A percentile compares a stretch with the other conserved stretches of the same genome.
Evolutionary conservation across 495 filamentous ascomycete species (phyloP).

Genomic region (Talaromyces adpressus): DNA sequence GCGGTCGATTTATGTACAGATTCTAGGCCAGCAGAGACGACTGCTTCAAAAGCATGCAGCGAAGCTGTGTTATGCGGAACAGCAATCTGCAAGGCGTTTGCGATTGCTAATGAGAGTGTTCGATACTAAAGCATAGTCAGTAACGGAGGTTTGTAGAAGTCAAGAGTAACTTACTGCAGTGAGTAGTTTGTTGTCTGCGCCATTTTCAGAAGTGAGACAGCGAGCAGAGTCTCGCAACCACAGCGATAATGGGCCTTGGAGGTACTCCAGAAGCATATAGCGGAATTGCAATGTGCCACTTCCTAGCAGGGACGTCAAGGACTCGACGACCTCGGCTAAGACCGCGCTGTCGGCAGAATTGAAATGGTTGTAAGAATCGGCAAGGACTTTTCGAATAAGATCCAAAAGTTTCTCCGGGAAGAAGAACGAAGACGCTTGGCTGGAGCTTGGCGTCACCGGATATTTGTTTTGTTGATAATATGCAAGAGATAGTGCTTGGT

Average conservation of each 20-base stretch:
- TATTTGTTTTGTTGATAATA: slow-evolving; percentile 16
- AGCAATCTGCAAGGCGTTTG: slow-evolving; percentile 29
- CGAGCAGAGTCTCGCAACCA: slow-evolving; percentile 28
- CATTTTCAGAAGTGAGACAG: slow-evolving; percentile 22
- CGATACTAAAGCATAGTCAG: slow-evolving; percentile 20
- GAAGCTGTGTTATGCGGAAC: slow-evolving; percentile 30
- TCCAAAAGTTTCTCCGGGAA: slow-evolving; percentile 24
- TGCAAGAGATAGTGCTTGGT: slow-evolving; percentile 27
- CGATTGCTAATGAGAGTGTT: slow-evolving; percentile 25
- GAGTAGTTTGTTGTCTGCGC: slow-evolving; percentile 27
- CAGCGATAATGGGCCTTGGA: slow-evolving; percentile 22
- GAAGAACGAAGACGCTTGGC: neutral
- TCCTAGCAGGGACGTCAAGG: slow-evolving; percentile 31
- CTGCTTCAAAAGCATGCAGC: slow-evolving; percentile 38
- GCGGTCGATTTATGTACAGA: slow-evolving; percentile 46
- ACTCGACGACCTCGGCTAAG: slow-evolving; percentile 32
- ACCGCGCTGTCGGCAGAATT: slow-evolving; percentile 14
- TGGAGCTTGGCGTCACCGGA: neutral
- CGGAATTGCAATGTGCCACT: slow-evolving; percentile 26
- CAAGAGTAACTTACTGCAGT: slow-evolving; percentile 29
- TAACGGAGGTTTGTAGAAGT: neutral
- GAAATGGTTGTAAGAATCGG: slow-evolving; percentile 25
- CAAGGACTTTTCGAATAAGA: slow-evolving; percentile 20
- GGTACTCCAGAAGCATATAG: slow-evolving; percentile 22
- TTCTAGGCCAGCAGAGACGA: slow-evolving; percentile 51